Base-by-base conservation (phyloP, 106 monocot genomes). In the Dendrobium catenatum region DNA sequence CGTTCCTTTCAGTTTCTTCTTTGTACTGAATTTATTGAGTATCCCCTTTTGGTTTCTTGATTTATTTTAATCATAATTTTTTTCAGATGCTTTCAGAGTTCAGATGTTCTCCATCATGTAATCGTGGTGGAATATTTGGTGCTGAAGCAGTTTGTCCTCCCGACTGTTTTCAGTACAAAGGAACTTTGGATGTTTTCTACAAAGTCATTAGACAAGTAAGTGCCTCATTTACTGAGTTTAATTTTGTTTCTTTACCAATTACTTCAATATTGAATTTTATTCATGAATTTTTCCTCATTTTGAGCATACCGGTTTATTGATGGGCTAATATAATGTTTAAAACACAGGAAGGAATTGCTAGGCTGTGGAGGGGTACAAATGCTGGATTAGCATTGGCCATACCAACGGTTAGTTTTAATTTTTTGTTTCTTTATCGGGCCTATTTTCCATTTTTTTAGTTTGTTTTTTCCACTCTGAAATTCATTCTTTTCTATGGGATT, bases 141-240 rank as follows among this genome's bases (percentile, higher is more conserved):
- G 81, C 88, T 77, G 94, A 87, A 82, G 82, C 85, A 29, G 68
- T 88, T 79, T 98, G 98, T 75, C 89, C 95, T 78, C 88, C 87
- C 73, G 95, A 95, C 86, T 95, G 98, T 90, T 99, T 95, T 82
- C 86, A 87, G 68, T 99, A 99, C 55, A 99, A 95, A 77, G 93
- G 98, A 85, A 99, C 98, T 31, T 24, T 99, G 37, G 98, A 99
- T 87, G 98, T 99, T 26, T 91, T 99, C 73, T 80, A 87, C 79
- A 99, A 99, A 90, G 85, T 99, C 72, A 82, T 91, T 73, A 89
- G 91, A 86, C 95, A 99, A 85, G 98, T 99, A 31, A 17, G 87
- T 77, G 9, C 46, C 37, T 80, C 9, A 42, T 42, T n/a, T 68
- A 19, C 46, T 11, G 10, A 29, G 15, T 20, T 19, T 47, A 33